phyloP scores from a whole-genome alignment of 1,139 yeast genomes.

The Pneumocystis murina region DNA sequence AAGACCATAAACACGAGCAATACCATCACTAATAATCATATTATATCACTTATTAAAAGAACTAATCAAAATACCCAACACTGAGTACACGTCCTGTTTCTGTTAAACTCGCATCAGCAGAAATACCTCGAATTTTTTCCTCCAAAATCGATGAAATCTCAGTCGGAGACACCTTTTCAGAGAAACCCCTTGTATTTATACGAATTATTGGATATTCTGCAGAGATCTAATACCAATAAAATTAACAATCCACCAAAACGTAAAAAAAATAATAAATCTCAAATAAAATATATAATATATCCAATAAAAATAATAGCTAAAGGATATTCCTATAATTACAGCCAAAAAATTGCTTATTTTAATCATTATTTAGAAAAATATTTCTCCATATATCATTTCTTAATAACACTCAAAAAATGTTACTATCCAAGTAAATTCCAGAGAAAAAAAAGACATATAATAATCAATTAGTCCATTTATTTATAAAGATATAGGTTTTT shows the following conservation, averaged over 20 bases:
- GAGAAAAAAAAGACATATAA: no score
- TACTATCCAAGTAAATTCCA: no score
- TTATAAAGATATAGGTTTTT: no score
- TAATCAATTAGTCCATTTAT: no score
- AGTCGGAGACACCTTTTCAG: constrained; percentile 97
- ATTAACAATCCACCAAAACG: background rate
- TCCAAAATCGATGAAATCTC: constrained; percentile 98
- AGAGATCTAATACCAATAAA: background rate
- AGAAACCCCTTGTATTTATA: constrained; percentile 27
- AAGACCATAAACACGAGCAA: constrained; percentile 98
- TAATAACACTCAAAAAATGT: no score
- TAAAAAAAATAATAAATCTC: background rate
- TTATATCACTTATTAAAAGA: background rate
- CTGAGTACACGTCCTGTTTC: constrained; percentile 99
- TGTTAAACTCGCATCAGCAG: constrained; percentile 93
- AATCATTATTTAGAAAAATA: no score
- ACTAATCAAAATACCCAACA: constrained; percentile 51
- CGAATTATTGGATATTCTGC: background rate
- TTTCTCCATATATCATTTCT: no score
- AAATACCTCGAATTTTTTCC: constrained; percentile 98
- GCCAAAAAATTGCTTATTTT: no score
- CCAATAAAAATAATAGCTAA: no score
- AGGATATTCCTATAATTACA: no score
- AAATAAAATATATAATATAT: background rate
- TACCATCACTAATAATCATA: constrained; percentile 69